Conservation (phyloP, 768 basidiomycete species). For the Heimioporus sp. region DNA sequence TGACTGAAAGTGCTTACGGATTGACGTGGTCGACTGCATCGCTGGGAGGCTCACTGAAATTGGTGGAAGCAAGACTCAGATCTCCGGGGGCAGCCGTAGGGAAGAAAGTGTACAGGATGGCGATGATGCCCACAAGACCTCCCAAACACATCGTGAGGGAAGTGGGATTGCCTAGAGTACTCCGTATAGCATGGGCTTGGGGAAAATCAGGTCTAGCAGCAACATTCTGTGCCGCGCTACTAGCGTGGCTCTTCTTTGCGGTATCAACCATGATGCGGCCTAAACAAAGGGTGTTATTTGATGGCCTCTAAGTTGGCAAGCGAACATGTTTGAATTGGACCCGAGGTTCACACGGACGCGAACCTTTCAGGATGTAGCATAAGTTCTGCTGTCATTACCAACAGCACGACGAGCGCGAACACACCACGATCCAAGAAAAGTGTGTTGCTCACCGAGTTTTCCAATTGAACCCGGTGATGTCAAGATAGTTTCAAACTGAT, state of each 20-base stretch:
- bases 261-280: background rate
- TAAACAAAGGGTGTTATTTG: background rate
- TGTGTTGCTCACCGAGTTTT: too few relatives aligned
- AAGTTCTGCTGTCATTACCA: too few relatives aligned
- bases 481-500: too few relatives aligned
- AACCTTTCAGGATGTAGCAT: too few relatives aligned
- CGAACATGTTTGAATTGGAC: too few relatives aligned
- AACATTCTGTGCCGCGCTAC: background rate
- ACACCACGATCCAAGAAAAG: too few relatives aligned
- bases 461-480: too few relatives aligned
- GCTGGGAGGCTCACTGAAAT: slow-evolving; percentile 31
- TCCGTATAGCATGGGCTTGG: background rate
- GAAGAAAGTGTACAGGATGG: slow-evolving; percentile 8
- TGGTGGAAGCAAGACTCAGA: background rate
- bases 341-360: background rate
- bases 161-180: background rate
- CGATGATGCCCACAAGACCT: slow-evolving; percentile 13
- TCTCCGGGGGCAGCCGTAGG: slow-evolving; percentile 11
- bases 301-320: too few relatives aligned
- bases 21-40: slow-evolving; percentile 45
- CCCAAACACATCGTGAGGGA: slow-evolving; percentile 1
- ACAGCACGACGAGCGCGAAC: too few relatives aligned
- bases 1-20: slow-evolving; percentile 33
- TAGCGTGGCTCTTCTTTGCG: background rate
- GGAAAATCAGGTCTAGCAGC: background rate